Evolutionary conservation across 164 flowering plant genomes (phyloP).

Genomic region (Annona squamosa): DNA sequence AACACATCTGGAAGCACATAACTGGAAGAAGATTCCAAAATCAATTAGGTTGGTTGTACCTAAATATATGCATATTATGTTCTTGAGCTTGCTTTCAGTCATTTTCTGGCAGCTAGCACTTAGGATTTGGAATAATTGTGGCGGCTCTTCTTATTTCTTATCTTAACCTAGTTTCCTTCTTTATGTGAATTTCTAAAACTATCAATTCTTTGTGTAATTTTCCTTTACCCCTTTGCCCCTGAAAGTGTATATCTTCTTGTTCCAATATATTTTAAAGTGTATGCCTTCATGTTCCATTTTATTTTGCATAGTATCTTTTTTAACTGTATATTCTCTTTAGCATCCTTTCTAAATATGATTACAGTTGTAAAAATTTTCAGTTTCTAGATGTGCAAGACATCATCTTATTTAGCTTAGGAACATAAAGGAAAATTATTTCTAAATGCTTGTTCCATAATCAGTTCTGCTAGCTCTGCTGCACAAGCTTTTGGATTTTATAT

Average conservation of each 20-base stretch:
- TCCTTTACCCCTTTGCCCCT: neutral
- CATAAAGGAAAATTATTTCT: neutral
- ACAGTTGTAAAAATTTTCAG: too few species aligned
- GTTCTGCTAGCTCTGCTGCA: neutral
- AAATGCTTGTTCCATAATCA: neutral
- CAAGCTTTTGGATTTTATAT: neutral
- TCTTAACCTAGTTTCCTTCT: neutral
- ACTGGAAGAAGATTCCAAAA: slow-evolving; percentile 76
- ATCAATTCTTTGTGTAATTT: neutral
- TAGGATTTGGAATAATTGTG: too few species aligned
- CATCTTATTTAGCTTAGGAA: neutral
- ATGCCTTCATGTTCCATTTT: too few species aligned
- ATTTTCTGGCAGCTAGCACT: too few species aligned
- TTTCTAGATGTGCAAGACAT: neutral
- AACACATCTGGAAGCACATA: slow-evolving; percentile 94
- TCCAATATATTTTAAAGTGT: too few species aligned
- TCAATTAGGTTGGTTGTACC: slow-evolving; percentile 55
- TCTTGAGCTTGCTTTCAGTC: neutral
- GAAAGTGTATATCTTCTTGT: too few species aligned
- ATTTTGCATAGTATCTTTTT: too few species aligned
- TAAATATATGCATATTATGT: neutral
- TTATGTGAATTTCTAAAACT: too few species aligned
- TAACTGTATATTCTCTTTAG: too few species aligned
- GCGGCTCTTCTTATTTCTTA: neutral
- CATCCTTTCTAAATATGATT: too few species aligned